phyloP scores from a whole-genome alignment of 2,329 filamentous ascomycete species.

The Thielaviopsis ethacetica region DNA sequence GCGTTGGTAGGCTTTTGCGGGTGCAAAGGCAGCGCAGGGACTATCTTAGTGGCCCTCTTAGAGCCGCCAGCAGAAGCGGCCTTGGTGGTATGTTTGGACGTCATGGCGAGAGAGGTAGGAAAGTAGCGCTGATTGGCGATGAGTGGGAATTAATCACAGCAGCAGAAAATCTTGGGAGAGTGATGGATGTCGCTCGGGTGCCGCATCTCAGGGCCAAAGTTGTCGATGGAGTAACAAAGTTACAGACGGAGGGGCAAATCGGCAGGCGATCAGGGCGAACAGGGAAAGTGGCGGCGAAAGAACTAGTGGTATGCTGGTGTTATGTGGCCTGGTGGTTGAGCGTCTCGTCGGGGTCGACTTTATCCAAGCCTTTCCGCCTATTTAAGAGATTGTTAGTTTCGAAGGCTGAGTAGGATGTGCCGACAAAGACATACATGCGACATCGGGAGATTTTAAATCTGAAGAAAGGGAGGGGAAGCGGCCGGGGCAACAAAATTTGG shows the following conservation, averaged over 20 bases:
- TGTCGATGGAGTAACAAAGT: not conserved
- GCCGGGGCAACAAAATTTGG: not conserved
- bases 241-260: not conserved
- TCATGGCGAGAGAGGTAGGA: constrained; percentile 2
- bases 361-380: not conserved
- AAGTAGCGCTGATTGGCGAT: not conserved
- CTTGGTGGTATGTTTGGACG: not conserved
- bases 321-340: not conserved
- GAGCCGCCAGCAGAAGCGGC: not conserved
- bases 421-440: not conserved
- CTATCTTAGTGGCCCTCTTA: not conserved
- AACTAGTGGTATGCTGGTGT: too few species aligned
- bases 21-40: not conserved
- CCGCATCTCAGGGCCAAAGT: constrained; percentile 11
- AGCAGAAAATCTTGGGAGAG: constrained; percentile 3
- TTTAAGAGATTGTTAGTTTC: not conserved
- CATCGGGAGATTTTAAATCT: not conserved
- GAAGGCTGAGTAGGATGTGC: not conserved
- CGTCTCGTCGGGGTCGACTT: not conserved
- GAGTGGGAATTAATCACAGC: constrained; percentile 9
- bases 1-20: not conserved
- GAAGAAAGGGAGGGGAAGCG: not conserved
- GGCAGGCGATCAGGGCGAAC: not conserved
- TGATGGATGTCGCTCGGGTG: constrained; percentile 6
- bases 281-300: not conserved